Evolutionary conservation across 495 filamentous ascomycete genomes (phyloP), one percentile per base, ranked within the genome.

Genomic region (Podospora conica): DNA sequence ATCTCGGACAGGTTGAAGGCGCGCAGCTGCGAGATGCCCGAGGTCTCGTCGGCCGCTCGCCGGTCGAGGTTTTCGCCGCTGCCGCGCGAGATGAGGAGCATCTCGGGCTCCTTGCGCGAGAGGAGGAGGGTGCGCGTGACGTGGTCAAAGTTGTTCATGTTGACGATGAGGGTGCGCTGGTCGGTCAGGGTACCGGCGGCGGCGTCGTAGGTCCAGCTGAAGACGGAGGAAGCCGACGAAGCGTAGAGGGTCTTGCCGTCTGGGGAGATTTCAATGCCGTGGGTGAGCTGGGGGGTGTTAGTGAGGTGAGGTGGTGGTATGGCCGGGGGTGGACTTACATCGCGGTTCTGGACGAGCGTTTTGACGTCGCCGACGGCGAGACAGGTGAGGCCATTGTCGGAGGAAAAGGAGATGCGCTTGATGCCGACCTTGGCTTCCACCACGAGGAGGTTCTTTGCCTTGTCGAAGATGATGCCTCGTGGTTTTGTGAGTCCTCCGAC

Each of bases 211-310:
- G 74, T 31, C 85, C 86, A 91, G 55, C 81, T 71, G 71, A 80
- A 88, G 23, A 87, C 90, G 0, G 79, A n/a, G n/a, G n/a, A n/a
- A n/a, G n/a, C 18, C 7, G 82, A 81, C 8, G 88, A 91, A 21
- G 86, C 89, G 68, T 88, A 91, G 40, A 92, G 75, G 2, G 83
- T 88, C 31, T 71, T 77, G 22, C 87, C 87, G 71, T 90, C 86
- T 4, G 64, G 60, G 2, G 86, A 88, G 25, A 92, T 69, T 31
- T 85, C 83, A 29, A 92, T 80, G 18, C 90, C 90, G 70, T 92
- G 90, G 68, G 74, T 82, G 33, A 82, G 72, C 75, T 78, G 33
- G 3, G 21, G n/a, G n/a, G 21, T 25, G 21, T 65, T 58, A 66
- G 53, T 48, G 2, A 24, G 12, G 7, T 53, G 11, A 28, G 58